Base-by-base conservation (phyloP, 192 early-diverging fungal species). In the Backusella psychrophila region DNA sequence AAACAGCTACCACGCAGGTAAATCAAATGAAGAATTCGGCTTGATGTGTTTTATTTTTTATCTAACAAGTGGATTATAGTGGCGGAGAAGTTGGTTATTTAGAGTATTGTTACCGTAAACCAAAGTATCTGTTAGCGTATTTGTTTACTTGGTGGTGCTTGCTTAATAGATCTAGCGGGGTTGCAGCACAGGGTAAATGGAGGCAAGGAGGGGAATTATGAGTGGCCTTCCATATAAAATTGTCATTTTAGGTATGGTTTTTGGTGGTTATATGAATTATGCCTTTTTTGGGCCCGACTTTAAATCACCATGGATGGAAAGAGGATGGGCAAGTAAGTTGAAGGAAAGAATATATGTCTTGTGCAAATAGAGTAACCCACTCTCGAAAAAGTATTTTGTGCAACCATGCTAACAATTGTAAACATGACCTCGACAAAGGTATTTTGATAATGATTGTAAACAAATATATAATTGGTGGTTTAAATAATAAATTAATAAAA, bases 341-440 rank as follows among this genome's bases (percentile, higher is more conserved):
- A 23, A 56, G 19, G 6, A 56, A 56, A 56, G 19, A 0, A 56
- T 11, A 52, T 52, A 12, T 44, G 4, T 19, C 15, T 44, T 44
- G 42, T 44, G 1, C 14, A 15, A 44, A 17, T 17, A 4, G 4
- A 44, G 15, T 44, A 15, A 44, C 15, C 42, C 42, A 17, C 42
- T 17, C 14, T 17, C 42, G 15, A 44, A 7, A n/a, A 19, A 81
- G 80, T 70, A 3, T 63, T 81, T 34, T 76, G 75, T 44, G 42
- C 71, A 15, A 77, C 80, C 1, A 33, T 81, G 23, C 52, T 70
- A 38, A 74, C 69, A 39, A 33, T 71, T 39, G 56, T 73, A 8
- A 81, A 81, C 35, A 74, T 81, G 34, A 38, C 69, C 9, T 76
- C 74, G 9, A 68, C 79, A 19, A 80, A 80, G 71, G 73, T 80